Percentiles rank a stretch among this genome's conserved stretches.
Conservation (phyloP, 176 grass and related monocot genomes). For the Otatea glauca region DNA sequence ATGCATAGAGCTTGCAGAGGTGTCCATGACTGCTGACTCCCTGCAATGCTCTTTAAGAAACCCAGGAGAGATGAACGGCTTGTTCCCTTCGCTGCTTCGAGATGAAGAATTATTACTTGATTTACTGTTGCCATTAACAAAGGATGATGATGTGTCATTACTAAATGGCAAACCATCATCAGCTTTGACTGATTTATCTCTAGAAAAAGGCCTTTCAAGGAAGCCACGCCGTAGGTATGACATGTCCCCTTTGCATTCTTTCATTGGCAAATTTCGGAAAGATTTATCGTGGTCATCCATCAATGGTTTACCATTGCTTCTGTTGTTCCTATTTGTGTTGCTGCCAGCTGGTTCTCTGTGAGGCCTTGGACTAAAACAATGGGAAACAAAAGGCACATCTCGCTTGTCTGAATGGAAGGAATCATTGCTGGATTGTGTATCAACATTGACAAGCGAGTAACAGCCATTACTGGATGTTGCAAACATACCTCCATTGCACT, state of each 20-base stretch:
- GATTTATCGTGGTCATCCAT: not conserved
- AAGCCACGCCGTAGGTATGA: slow-evolving; percentile 48
- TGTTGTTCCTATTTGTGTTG: slow-evolving; percentile 28
- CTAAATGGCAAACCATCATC: slow-evolving; percentile 35
- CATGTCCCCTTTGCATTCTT: slow-evolving; percentile 47
- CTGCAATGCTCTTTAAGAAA: slow-evolving; percentile 22
- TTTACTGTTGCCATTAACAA: slow-evolving; percentile 37
- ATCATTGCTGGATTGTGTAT: slow-evolving; percentile 8
- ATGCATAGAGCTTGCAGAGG: slow-evolving; percentile 19
- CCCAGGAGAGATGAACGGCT: slow-evolving; percentile 22
- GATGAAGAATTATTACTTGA: slow-evolving; percentile 29
- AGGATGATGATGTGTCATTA: slow-evolving; percentile 45
- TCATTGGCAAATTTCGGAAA: not conserved
- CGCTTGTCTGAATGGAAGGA: slow-evolving; percentile 27
- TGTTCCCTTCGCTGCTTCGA: slow-evolving; percentile 29
- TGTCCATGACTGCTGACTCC: slow-evolving; percentile 10
- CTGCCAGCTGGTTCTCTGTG: slow-evolving; percentile 45
- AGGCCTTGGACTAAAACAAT: slow-evolving; percentile 51
- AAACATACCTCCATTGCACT: slow-evolving; percentile 48
- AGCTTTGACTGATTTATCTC: slow-evolving; percentile 30
- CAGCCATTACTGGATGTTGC: slow-evolving; percentile 20
- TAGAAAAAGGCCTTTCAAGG: slow-evolving; percentile 41
- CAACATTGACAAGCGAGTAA: slow-evolving; percentile 17
- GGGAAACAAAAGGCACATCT: slow-evolving; percentile 38
- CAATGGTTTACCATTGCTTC: slow-evolving; percentile 28